Conservation (phyloP, 2,329 filamentous ascomycete species). For the Orbilia oligospora region DNA sequence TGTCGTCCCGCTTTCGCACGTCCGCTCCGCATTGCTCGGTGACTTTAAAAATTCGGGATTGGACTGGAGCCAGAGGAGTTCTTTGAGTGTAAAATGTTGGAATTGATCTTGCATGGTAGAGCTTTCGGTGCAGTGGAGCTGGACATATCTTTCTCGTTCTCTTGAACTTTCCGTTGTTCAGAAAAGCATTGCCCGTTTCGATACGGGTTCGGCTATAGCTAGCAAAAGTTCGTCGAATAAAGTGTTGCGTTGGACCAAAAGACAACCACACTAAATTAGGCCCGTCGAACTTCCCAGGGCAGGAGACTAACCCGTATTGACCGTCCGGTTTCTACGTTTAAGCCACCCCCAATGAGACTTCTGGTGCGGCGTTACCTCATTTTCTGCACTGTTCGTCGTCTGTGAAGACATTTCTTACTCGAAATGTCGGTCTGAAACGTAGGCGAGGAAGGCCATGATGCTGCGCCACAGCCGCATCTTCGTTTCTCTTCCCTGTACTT, state of each 20-base stretch:
- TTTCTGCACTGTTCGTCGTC: conserved; percentile 39
- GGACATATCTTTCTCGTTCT: conserved; percentile 26
- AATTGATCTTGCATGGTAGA: conserved; percentile 21
- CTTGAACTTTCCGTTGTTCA: conserved; percentile 59
- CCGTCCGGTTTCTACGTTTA: conserved; percentile 10
- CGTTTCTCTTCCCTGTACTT: conserved; percentile 20
- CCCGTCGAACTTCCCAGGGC: not conserved
- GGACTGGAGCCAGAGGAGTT: conserved; percentile 17
- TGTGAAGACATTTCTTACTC: conserved; percentile 24
- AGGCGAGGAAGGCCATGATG: conserved; percentile 19
- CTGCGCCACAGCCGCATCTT: conserved; percentile 58
- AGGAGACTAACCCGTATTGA: conserved; percentile 1
- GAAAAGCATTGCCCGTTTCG: conserved; percentile 59
- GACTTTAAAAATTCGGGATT: conserved; percentile 48
- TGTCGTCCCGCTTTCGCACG: conserved; percentile 56
- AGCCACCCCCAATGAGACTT: conserved; percentile 52
- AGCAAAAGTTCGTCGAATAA: conserved; percentile 23
- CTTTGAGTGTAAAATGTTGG: conserved; percentile 17
- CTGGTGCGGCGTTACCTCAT: conserved; percentile 54
- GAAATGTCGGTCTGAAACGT: conserved; percentile 37
- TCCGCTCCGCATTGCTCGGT: conserved; percentile 48
- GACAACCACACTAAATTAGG: conserved; percentile 23
- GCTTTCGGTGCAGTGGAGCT: conserved; percentile 23
- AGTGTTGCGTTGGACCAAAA: conserved; percentile 40
- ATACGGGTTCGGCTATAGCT: conserved; percentile 56